These are phyloP conservation scores for Berberis vulgaris DNA, from an alignment of 164 flowering plant genomes.

Conservation along the genomic window DNA sequence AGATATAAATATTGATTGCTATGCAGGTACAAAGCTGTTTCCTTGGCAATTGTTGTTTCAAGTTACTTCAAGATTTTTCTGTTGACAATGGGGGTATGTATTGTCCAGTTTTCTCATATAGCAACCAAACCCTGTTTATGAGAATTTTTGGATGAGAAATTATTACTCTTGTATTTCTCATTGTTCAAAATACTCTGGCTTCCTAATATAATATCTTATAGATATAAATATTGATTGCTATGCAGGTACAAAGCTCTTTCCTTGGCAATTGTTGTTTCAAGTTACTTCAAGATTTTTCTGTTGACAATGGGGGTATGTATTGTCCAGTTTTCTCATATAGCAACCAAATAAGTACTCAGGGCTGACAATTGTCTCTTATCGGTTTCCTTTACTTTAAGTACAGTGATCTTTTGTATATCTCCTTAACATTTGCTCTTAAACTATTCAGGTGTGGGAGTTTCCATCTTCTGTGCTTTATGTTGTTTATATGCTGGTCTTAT, in stretches of 20 bases:
- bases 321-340: background rate
- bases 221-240: background rate
- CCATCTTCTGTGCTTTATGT: slow-evolving; percentile 60
- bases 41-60: slow-evolving; percentile 55
- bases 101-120: background rate
- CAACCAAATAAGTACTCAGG: background rate
- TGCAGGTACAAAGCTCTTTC: slow-evolving; percentile 48
- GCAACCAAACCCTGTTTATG: too few relatives aligned
- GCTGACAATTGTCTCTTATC: background rate
- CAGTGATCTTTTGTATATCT: background rate
- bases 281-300: slow-evolving; percentile 74
- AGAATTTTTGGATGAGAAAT: too few relatives aligned
- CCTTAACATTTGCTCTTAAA: background rate
- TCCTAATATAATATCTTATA: background rate
- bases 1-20: background rate
- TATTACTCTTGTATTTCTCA: too few relatives aligned
- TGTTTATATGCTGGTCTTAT: slow-evolving; percentile 56
- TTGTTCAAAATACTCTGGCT: background rate
- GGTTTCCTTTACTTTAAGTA: background rate
- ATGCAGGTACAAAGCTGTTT: slow-evolving; percentile 44
- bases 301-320: slow-evolving; percentile 56
- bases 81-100: slow-evolving; percentile 56
- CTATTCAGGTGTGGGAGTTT: slow-evolving; percentile 76
- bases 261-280: slow-evolving; percentile 56
- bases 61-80: slow-evolving; percentile 79